Percentiles rank a stretch among this genome's conserved stretches.
Conservation (phyloP, 345 rosid species). For the Eucalyptus camaldulensis region DNA sequence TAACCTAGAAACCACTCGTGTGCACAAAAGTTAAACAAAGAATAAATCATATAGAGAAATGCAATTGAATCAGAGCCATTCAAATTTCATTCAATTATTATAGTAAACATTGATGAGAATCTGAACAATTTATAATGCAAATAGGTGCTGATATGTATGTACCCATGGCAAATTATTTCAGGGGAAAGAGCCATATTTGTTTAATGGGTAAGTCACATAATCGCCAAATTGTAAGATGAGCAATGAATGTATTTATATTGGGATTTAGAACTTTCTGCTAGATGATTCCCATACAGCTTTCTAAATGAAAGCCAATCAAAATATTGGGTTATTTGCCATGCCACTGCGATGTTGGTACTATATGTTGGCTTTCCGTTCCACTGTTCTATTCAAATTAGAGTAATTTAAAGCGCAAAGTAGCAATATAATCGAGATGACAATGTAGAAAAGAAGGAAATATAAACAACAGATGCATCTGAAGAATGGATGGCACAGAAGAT, state of each 20-base stretch:
- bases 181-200: not conserved
- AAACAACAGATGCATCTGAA: slow-evolving; percentile 13
- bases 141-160: not conserved
- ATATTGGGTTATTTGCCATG: not conserved
- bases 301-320: not conserved
- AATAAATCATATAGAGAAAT: not conserved
- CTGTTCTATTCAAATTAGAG: not conserved
- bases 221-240: not conserved
- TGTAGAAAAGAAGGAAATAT: not conserved
- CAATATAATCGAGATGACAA: not conserved
- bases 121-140: not conserved
- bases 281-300: not conserved
- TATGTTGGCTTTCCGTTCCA: not conserved
- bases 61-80: not conserved
- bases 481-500: slow-evolving; percentile 28
- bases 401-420: not conserved
- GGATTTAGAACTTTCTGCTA: not conserved
- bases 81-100: not conserved
- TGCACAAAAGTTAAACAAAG: not conserved
- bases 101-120: not conserved
- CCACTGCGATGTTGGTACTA: not conserved
- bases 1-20: not conserved
- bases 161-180: not conserved
- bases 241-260: not conserved
- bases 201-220: not conserved